Base-by-base conservation (phyloP, 805 yeast genomes). In the Grigorovia transvaalensis region DNA sequence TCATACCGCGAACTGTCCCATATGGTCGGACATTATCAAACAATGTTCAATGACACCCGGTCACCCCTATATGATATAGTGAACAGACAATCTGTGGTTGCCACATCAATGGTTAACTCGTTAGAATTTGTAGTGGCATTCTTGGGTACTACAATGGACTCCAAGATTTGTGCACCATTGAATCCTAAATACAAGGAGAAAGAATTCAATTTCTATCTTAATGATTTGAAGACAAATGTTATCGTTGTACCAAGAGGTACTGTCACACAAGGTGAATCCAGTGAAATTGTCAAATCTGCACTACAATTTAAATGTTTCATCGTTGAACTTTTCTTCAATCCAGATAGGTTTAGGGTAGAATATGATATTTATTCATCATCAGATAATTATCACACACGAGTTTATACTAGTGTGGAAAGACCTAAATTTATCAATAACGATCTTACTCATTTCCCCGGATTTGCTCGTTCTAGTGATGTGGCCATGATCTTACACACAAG, bases 401-500 rank as follows among this genome's bases (percentile, higher is more conserved):
- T 58, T 4, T 67, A 60, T 50, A 46, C 62, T 12, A 70, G 75
- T 0, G 18, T 53, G 9, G 46, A 51, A 19, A 53, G 55, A 38
- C 69, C 74, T 7, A 58, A 60, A 13, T 69, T 65, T 57, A 47
- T 60, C 42, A 72, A 73, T 55, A 55, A 52, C 12, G 56, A 54
- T 43, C 49, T 56, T 0, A 59, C 46, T 17, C 51, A 49, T 18
- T 67, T 75, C 53, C 75, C 78, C 20, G 78, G 79, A 2, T 65
- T 56, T 49, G 73, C 81, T 2, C 55, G 63, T 15, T 75, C 80
- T 1, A 67, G 73, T 46, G 84, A 81, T 53, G 73, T 79, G 41
- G 88, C 88, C 2, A 67, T 84, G 64, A 79, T 84, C 27, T 68
- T 84, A 47, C 88, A 84, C 66, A 84, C 90, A 9, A 78, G 84